A percentile compares a stretch with the other conserved stretches of the same genome.
phyloP scores from a whole-genome alignment of 208 protist species.

The Leishmania guyanensis region DNA sequence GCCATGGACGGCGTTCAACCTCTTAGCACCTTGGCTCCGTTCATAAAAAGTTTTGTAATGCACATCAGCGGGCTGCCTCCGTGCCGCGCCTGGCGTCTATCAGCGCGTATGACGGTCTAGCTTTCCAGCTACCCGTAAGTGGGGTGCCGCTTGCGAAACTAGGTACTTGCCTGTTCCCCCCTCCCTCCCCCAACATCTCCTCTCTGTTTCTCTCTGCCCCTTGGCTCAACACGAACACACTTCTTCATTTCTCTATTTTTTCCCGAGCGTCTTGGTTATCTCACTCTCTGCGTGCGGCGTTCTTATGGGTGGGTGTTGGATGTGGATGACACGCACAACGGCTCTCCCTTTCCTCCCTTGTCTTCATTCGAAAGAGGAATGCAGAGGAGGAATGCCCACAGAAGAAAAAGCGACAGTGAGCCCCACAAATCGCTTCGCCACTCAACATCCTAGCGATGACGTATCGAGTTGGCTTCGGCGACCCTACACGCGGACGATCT shows the following conservation, averaged over 20 bases:
- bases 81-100: background rate
- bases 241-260: too few species aligned
- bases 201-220: background rate
- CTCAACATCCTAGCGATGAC: background rate
- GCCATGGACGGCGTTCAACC: background rate
- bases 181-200: background rate
- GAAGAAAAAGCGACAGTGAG: too few species aligned
- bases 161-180: background rate
- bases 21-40: background rate
- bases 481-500: conserved; percentile 67
- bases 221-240: too few species aligned
- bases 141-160: background rate
- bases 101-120: background rate
- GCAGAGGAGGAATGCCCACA: background rate
- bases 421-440: background rate
- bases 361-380: background rate
- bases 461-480: conserved; percentile 34
- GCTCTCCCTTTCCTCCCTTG: background rate
- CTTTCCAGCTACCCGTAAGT: background rate
- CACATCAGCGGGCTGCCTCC: background rate
- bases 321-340: background rate
- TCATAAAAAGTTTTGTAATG: background rate
- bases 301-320: background rate
- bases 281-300: background rate
- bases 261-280: background rate